Base-by-base conservation (phyloP, 1,284 basidiomycete genomes). In the Microstroma glucosiphilum region DNA sequence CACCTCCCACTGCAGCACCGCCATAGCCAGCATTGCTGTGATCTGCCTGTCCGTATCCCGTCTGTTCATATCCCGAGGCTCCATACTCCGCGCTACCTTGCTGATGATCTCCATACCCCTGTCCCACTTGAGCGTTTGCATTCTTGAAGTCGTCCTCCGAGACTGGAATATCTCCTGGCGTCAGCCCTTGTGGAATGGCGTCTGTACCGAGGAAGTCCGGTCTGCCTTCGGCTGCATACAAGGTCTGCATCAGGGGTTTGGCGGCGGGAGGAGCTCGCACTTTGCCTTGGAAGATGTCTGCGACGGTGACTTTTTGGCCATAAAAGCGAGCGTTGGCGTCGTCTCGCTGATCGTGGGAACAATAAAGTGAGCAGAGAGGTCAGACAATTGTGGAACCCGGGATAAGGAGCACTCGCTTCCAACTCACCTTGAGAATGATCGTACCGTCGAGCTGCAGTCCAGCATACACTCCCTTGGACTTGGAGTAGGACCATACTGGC, bases 391-490 rank as follows among this genome's bases (percentile, higher is more conserved):
- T 37, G 30, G 9, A 37, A 9, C 30, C 30, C 9, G 30, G 9
- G 30, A 9, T 9, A 3, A 37, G 30, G n/a, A 19, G 25, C n/a
- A 56, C 6, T 13, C 40, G 19, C 23, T 56, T 19, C 7, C 6
- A 19, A 21, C 57, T 58, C 49, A 58, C 57, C 43, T 73, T 73
- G n/a, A 69, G 61, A 12, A 68, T 61, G 40, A 80, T 67, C 11
- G 70, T 76, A 0, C 80, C 78, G 25, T 79, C 78, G 4, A 81
- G 62, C 60, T 79, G 74, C 0, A 79, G 37, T 1, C 76, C 79
- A 0, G 67, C 77, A 57, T 80, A 80, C 58, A 78, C 64, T 4
- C 61, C 78, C 61, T 79, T 80, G 43, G 69, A 73, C 67, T 81
- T 80, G 53, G 69, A 61, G 58, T 81, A 81, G 0, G 71, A 70